Conservation (phyloP, 208 protist species). For the Wallacemonas sp. region DNA sequence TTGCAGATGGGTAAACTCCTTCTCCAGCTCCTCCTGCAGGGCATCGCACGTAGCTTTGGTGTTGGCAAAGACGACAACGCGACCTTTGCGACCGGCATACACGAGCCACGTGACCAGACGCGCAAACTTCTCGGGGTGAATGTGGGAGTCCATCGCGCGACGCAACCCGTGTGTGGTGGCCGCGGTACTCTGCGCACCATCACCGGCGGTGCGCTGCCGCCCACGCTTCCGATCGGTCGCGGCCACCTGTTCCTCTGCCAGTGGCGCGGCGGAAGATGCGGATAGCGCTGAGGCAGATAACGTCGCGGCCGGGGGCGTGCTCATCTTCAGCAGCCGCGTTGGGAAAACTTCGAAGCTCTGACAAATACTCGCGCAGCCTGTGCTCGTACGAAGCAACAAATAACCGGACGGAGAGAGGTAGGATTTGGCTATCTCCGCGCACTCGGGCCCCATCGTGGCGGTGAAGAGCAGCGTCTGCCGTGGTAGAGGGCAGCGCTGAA, state of each 20-base stretch:
- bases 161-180: background rate
- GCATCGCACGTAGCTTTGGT: slow-evolving; percentile 73
- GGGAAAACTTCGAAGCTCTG: slow-evolving; percentile 79
- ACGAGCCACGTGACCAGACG: slow-evolving; percentile 72
- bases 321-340: slow-evolving; percentile 14
- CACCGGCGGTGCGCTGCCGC: background rate
- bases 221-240: slow-evolving; percentile 1
- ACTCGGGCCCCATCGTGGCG: slow-evolving; percentile 91
- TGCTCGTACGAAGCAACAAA: slow-evolving; percentile 61
- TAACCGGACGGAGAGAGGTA: slow-evolving; percentile 70
- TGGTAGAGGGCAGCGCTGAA: slow-evolving; percentile 75
- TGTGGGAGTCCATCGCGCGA: slow-evolving; percentile 26
- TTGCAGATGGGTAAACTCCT: slow-evolving; percentile 48
- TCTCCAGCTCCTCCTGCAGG: slow-evolving; percentile 60
- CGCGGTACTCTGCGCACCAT: background rate
- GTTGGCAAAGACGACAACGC: slow-evolving; percentile 82
- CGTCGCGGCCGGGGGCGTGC: background rate
- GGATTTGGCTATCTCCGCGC: slow-evolving; percentile 53
- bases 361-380: slow-evolving; percentile 59
- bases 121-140: slow-evolving; percentile 75
- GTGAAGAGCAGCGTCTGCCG: slow-evolving; percentile 96
- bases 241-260: slow-evolving; percentile 1
- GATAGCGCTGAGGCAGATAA: background rate
- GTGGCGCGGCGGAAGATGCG: background rate
- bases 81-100: slow-evolving; percentile 34